Base-by-base conservation (phyloP, 1,284 basidiomycete genomes). In the Rhodotorula sp. region DNA sequence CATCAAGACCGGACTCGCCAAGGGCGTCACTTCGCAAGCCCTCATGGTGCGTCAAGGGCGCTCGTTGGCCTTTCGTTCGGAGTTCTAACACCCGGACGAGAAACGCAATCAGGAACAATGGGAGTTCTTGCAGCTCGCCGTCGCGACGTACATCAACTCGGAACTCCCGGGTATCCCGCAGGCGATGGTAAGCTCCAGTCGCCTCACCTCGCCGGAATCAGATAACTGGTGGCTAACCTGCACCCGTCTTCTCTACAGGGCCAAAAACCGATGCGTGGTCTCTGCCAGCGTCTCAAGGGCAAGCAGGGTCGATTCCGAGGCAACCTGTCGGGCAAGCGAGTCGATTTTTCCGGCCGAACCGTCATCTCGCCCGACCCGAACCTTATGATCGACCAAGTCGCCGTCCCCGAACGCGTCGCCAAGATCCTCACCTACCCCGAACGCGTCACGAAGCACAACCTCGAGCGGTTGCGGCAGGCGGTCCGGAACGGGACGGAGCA, bases 351-450 rank as follows among this genome's bases (percentile, higher is more conserved):
- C 1, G 96, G 90, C 24, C 90, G 96, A 78, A 99, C 96, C 8
- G 96, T 99, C 82, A 99, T 99, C 79, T 95, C 93, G 4, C 96
- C 96, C 0, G 96, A 99, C 80, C 96, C 96, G 17, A 99, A 99
- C 80, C 83, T 99, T 72, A 89, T 93, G 63, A 98, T 99, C 79
- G 95, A 99, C 80, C 94, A 97, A 82, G 93, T 97, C 24, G 96
- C 96, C 26, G 92, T 99, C 1, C 96, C 96, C 0, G 92, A 97
- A 80, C 88, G 94, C 68, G 92, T 99, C 24, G 93, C 96, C 37
- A 95, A 95, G 82, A 88, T 97, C 67, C 82, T 99, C 68, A 99
- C 96, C 4, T 99, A 95, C 79, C 96, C 96, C 0, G 95, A 98
- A 79, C 87, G 95, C 55, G 96, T 98, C 30, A 98, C 95, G 8